Evolutionary conservation across 352 stramenopile species (phyloP).

Genomic region (Phytophthora cactorum): DNA sequence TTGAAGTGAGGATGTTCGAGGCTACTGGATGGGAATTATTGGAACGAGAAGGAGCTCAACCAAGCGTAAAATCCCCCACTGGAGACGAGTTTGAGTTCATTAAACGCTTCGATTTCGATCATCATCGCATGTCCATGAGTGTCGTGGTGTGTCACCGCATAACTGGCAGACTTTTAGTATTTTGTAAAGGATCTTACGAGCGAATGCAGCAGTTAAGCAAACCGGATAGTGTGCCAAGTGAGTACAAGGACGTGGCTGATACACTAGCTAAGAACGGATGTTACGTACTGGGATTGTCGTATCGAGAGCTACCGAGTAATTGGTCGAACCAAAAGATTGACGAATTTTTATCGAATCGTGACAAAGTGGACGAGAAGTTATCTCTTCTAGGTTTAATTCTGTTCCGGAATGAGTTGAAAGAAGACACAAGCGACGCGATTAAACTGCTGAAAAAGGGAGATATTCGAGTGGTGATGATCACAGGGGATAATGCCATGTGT

Average conservation of each 20-base stretch:
- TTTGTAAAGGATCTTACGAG: conserved; percentile 84
- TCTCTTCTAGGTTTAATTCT: conserved; percentile 76
- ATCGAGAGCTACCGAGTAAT: conserved; percentile 37
- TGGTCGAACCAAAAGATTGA: conserved; percentile 45
- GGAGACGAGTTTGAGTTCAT: conserved; percentile 58
- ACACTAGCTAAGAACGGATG: conserved; percentile 62
- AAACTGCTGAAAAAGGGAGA: conserved; percentile 61
- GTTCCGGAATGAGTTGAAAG: conserved; percentile 87
- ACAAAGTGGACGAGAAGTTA: conserved; percentile 76
- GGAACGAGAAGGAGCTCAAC: conserved; percentile 27
- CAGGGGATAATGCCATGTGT: conserved; percentile 73
- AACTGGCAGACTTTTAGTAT: conserved; percentile 55
- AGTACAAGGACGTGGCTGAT: conserved; percentile 53
- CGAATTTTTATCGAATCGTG: conserved; percentile 57
- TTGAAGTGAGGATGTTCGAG: conserved; percentile 80
- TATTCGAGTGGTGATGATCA: conserved; percentile 82
- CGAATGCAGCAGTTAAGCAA: conserved; percentile 63
- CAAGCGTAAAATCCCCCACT: conserved; percentile 22
- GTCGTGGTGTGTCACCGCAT: conserved; percentile 63
- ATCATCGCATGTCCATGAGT: conserved; percentile 84
- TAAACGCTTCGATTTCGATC: conserved; percentile 89
- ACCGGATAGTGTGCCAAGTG: conserved; percentile 51
- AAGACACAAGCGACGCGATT: conserved; percentile 71
- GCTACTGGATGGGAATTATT: conserved; percentile 50
- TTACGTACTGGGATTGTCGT: conserved; percentile 79